Base-by-base conservation (phyloP, 306 rosid species). In the Quercus berberidifolia region DNA sequence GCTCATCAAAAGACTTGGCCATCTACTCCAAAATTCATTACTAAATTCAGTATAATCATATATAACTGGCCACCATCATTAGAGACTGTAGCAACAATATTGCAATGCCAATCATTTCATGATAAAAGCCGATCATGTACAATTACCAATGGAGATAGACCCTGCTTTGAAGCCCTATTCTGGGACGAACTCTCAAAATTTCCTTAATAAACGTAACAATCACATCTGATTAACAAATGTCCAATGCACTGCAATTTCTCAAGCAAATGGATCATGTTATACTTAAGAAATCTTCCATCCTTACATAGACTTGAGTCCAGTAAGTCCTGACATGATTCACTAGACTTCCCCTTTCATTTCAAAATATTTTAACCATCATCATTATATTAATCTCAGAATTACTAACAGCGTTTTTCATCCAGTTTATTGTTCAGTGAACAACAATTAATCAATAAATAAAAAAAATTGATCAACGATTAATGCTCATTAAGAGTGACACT, bases 401-500 rank as follows among this genome's bases (percentile, higher is more conserved):
- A 10, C 0, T 6, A 19, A 68, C 26, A 68, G 51, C 17, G n/a
- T 33, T 68, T 19, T 68, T 35, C 49, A 68, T 19, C 49, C 21
- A 46, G 23, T 33, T 19, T 31, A 19, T 67, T 3, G 26, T 54
- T 38, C 52, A 35, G 25, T 5, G 38, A 35, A 19, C 13, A 7
- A 67, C 31, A 59, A 23, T 10, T 59, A n/a, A 59, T 20, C 26
- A 8, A 63, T 14, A n/a, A n/a, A n/a, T 1, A 12, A 25, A 4
- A 23, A 7, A 3, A n/a, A 52, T 6, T 23, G 3, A 12, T 23
- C 30, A 14, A 56, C 12, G 28, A 63, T 21, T 58, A 38, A 28
- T 19, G 31, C 55, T 65, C 43, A n/a, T 38, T 20, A 41, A 43
- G 26, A 31, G 19, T 33, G 74, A 74, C 64, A 52, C 87, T 81